Conservation (phyloP, 345 rosid species). For the Raphanus sativus region DNA sequence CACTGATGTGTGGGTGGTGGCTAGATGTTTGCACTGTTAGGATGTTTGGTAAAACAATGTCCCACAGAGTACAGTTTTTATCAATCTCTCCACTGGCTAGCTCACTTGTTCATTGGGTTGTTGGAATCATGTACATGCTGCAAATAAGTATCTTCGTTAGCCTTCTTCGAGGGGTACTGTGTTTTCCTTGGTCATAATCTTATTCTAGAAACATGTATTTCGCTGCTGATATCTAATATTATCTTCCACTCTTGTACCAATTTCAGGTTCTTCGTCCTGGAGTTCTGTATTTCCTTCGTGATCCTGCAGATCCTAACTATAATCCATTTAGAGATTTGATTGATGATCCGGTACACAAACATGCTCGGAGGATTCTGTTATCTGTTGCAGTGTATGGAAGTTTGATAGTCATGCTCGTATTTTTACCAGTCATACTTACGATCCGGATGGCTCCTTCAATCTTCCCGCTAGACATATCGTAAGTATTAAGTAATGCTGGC, state of each 20-base stretch:
- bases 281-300: constrained; percentile 88
- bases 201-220: too few relatives aligned
- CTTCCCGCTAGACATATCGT: constrained; percentile 96
- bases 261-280: constrained; percentile 85
- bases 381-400: constrained; percentile 95
- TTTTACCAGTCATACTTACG: constrained; percentile 95
- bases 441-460: constrained; percentile 83
- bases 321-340: constrained; percentile 39
- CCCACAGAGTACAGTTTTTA: constrained; percentile 80
- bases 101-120: constrained; percentile 95
- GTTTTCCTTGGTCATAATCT: too few relatives aligned
- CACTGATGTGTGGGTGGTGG: constrained; percentile 99
- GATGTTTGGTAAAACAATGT: constrained; percentile 96
- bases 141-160: too few relatives aligned
- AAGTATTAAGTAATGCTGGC: not conserved
- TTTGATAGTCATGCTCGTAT: constrained; percentile 95
- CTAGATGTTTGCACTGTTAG: constrained; percentile 89
- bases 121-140: constrained; percentile 40
- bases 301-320: constrained; percentile 66
- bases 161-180: too few relatives aligned
- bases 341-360: constrained; percentile 98
- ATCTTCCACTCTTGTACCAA: constrained; percentile 17
- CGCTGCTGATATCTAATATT: not conserved
- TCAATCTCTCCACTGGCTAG: constrained; percentile 90
- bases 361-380: constrained; percentile 91